phyloP scores from a whole-genome alignment of 2,329 filamentous ascomycete genomes.

The Simplicillium sp. region DNA sequence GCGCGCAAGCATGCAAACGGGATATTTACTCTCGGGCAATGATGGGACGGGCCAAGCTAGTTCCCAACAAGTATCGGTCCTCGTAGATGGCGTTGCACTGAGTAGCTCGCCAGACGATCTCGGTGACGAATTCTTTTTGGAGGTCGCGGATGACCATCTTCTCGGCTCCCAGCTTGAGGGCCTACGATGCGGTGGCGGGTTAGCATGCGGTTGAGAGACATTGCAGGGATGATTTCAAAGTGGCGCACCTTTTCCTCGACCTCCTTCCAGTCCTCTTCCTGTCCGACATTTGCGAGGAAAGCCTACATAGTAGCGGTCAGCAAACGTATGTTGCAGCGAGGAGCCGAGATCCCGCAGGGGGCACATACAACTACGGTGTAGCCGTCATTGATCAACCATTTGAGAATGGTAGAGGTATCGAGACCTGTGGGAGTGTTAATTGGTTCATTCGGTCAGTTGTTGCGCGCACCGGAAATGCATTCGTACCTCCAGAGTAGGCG shows the following conservation, averaged over 20 bases:
- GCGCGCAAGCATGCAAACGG: not conserved
- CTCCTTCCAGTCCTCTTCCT: slow-evolving; percentile 61
- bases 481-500: slow-evolving; percentile 8
- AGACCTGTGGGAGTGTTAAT: slow-evolving; percentile 18
- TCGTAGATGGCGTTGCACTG: slow-evolving; percentile 59
- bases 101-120: slow-evolving; percentile 67
- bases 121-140: slow-evolving; percentile 62
- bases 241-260: slow-evolving; percentile 57
- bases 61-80: slow-evolving; percentile 39
- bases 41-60: slow-evolving; percentile 53
- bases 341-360: not conserved
- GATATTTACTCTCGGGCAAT: slow-evolving; percentile 53
- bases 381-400: slow-evolving; percentile 26
- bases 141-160: slow-evolving; percentile 50
- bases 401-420: slow-evolving; percentile 31
- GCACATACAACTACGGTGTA: slow-evolving; percentile 11
- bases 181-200: too few species aligned
- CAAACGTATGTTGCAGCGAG: not conserved
- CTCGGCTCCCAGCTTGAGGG: slow-evolving; percentile 18
- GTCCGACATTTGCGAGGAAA: slow-evolving; percentile 54
- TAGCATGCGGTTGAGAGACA: slow-evolving; percentile 1
- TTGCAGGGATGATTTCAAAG: slow-evolving; percentile 26
- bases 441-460: not conserved
- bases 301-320: slow-evolving; percentile 5
- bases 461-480: not conserved